These are phyloP conservation scores for Cucurbita maxima DNA, from an alignment of 306 rosid species.

Conservation along the genomic window DNA sequence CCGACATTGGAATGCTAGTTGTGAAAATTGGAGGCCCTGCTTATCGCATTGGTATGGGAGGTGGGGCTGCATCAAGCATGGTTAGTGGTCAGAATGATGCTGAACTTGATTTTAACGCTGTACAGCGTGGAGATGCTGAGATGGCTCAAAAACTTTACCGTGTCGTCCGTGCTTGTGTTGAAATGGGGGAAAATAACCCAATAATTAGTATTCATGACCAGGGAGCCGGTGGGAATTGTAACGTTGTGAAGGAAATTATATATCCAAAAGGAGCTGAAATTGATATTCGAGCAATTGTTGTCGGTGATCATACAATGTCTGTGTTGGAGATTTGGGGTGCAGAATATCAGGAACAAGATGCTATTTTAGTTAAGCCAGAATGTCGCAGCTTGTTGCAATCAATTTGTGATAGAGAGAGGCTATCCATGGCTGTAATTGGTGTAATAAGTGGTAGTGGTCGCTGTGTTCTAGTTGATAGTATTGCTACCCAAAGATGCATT, in stretches of 20 bases:
- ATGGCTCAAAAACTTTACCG: slow-evolving; percentile 90
- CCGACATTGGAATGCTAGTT: slow-evolving; percentile 77
- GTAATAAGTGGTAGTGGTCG: slow-evolving; percentile 65
- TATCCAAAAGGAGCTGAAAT: slow-evolving; percentile 73
- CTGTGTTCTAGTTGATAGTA: slow-evolving; percentile 49
- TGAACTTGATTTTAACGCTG: slow-evolving; percentile 91
- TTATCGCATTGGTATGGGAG: slow-evolving; percentile 92
- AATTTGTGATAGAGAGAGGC: slow-evolving; percentile 80
- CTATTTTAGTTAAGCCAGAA: slow-evolving; percentile 75
- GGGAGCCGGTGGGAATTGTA: slow-evolving; percentile 93
- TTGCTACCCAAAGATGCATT: slow-evolving; percentile 32
- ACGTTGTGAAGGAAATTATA: slow-evolving; percentile 83
- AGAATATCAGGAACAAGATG: slow-evolving; percentile 89
- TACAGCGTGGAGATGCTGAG: slow-evolving; percentile 96
- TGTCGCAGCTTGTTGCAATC: slow-evolving; percentile 44
- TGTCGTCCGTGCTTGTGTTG: slow-evolving; percentile 85
- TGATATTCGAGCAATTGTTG: slow-evolving; percentile 54
- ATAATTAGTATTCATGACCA: slow-evolving; percentile 87
- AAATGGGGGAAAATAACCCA: slow-evolving; percentile 80
- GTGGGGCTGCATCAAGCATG: slow-evolving; percentile 97
- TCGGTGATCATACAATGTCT: slow-evolving; percentile 88
- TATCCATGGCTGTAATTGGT: slow-evolving; percentile 90
- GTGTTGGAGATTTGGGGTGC: slow-evolving; percentile 96
- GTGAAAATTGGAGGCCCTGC: slow-evolving; percentile 97
- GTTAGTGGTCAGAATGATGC: slow-evolving; percentile 93